A percentile compares a stretch with the other conserved stretches of the same genome.
Conservation (phyloP, 495 filamentous ascomycete species). For the Cryomyces minteri region DNA sequence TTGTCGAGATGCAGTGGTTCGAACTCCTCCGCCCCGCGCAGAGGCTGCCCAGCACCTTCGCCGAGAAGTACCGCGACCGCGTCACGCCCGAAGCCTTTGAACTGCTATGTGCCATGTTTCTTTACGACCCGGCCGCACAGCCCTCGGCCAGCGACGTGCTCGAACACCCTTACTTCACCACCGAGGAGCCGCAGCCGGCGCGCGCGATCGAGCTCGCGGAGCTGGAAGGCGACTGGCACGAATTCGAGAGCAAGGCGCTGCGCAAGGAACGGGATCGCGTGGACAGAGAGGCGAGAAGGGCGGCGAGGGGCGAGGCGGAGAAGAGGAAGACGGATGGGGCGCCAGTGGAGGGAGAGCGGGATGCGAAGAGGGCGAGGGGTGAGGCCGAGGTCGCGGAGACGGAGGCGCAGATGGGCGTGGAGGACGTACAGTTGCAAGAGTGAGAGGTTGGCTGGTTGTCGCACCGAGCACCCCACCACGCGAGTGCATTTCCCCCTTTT, state of each 20-base stretch:
- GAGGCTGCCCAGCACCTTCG: conserved; percentile 59
- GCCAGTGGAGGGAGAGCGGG: not conserved
- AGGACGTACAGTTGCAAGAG: no score
- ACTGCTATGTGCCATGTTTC: conserved; percentile 62
- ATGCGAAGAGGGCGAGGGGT: conserved; percentile 1
- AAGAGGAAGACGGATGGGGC: conserved; percentile 3
- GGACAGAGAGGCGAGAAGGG: conserved; percentile 43
- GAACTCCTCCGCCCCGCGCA: conserved; percentile 67
- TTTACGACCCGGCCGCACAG: conserved; percentile 69
- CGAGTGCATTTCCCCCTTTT: no score
- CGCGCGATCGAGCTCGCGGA: conserved; percentile 72
- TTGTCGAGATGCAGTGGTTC: conserved; percentile 91
- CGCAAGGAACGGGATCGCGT: conserved; percentile 75
- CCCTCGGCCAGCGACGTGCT: conserved; percentile 76
- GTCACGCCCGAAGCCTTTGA: conserved; percentile 61
- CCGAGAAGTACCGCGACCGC: conserved; percentile 54
- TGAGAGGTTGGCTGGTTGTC: no score
- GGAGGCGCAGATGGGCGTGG: no score
- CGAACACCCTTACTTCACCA: conserved; percentile 73
- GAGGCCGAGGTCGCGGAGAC: not conserved
- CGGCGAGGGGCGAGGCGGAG: conserved; percentile 10
- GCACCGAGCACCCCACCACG: no score
- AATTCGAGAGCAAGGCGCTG: conserved; percentile 93
- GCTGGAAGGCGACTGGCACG: conserved; percentile 93
- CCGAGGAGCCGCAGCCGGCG: conserved; percentile 59